These are phyloP conservation scores for Neospermospora avenae DNA, from an alignment of 2,329 filamentous ascomycete species.

Conservation along the genomic window DNA sequence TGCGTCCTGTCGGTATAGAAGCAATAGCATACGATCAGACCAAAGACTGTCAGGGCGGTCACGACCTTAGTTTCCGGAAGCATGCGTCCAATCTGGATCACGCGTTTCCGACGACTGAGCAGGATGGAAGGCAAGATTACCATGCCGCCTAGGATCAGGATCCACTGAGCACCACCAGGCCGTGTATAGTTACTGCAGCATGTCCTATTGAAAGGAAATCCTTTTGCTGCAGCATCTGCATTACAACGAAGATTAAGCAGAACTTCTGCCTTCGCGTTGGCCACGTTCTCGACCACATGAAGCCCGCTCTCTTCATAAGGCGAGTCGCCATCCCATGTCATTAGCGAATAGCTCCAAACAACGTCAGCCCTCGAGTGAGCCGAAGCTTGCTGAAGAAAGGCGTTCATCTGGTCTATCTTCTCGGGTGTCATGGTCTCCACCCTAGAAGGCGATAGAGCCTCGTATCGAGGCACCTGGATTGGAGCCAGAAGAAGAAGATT, in stretches of 20 bases:
- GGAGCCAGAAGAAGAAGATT: constrained; percentile 33
- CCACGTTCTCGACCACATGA: constrained; percentile 45
- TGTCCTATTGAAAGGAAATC: constrained; percentile 45
- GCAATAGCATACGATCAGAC: constrained; percentile 40
- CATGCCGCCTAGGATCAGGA: constrained; percentile 34
- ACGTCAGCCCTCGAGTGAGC: constrained; percentile 42
- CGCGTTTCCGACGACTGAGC: constrained; percentile 21
- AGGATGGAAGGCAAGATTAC: constrained; percentile 31
- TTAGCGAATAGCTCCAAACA: constrained; percentile 48
- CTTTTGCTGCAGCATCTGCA: constrained; percentile 38
- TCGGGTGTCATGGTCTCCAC: constrained; percentile 44
- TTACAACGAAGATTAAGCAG: constrained; percentile 52
- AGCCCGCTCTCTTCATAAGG: constrained; percentile 47
- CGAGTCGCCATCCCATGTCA: constrained; percentile 40
- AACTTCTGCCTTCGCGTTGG: constrained; percentile 48
- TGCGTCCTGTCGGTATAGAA: constrained; percentile 53
- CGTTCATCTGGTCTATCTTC: constrained; percentile 51
- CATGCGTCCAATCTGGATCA: constrained; percentile 15
- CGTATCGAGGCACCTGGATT: constrained; percentile 36
- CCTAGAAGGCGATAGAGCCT: constrained; percentile 30
- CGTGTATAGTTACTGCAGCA: constrained; percentile 49
- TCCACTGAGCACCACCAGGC: constrained; percentile 38
- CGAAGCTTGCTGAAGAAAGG: constrained; percentile 44
- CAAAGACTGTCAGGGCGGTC: constrained; percentile 23
- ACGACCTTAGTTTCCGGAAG: constrained; percentile 23